Evolutionary conservation across 345 rosid species (phyloP).

Genomic region (Psidium guajava): DNA sequence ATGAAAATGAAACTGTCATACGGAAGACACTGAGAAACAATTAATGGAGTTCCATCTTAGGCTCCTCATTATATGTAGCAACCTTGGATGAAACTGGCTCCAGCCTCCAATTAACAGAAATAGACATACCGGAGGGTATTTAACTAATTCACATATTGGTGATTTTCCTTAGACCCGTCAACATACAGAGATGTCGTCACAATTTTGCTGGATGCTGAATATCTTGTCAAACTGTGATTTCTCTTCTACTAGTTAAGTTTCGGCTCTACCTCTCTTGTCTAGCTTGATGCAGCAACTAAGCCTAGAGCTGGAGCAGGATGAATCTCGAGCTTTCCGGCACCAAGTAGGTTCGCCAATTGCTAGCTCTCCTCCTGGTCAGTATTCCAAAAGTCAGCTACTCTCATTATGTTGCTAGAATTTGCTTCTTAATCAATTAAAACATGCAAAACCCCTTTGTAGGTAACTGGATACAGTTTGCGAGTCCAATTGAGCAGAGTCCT

Average conservation of each 20-base stretch:
- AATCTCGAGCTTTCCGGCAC: slow-evolving; percentile 49
- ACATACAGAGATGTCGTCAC: background rate
- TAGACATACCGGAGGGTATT: background rate
- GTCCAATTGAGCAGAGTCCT: slow-evolving; percentile 57
- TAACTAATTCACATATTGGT: background rate
- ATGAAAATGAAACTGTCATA: background rate
- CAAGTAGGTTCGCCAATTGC: slow-evolving; percentile 64
- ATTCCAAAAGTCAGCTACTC: background rate
- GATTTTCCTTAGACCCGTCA: background rate
- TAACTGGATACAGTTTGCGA: slow-evolving; percentile 63
- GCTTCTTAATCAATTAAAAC: background rate
- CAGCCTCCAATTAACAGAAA: background rate
- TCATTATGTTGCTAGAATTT: background rate
- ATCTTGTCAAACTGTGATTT: background rate
- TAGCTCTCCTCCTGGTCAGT: slow-evolving; percentile 81
- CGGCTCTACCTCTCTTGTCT: slow-evolving; percentile 3
- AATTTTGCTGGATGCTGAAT: background rate
- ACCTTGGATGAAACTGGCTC: background rate
- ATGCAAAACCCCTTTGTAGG: slow-evolving; percentile 28
- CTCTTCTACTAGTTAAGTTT: background rate
- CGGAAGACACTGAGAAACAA: background rate
- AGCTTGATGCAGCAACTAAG: slow-evolving; percentile 62
- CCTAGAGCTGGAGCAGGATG: slow-evolving; percentile 80
- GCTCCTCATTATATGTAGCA: background rate
- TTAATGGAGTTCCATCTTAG: background rate